A percentile compares a stretch with the other conserved stretches of the same genome.
These are phyloP conservation scores for Physcomitrium patens DNA, from an alignment of 225 moss, liverwort and hornwort species.

Conservation along the genomic window DNA sequence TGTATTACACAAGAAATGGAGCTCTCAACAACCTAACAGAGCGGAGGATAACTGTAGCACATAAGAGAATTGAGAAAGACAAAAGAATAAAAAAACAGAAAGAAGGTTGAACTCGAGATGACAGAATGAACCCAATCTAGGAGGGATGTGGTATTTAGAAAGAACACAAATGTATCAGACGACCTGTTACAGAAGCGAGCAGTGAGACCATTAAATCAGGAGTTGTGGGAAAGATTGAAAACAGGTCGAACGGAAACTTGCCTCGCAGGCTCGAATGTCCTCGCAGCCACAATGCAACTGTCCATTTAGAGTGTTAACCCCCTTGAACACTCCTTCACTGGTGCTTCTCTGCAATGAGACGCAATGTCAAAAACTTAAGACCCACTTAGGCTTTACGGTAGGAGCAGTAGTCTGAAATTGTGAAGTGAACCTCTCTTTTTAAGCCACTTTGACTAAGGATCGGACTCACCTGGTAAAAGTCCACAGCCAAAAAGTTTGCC, in stretches of 20 bases:
- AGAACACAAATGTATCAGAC: neutral
- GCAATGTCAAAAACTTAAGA: constrained; percentile 13
- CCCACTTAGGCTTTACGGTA: neutral
- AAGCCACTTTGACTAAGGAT: neutral
- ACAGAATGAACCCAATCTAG: too few species aligned
- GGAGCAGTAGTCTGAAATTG: neutral
- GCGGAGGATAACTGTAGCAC: constrained; percentile 2
- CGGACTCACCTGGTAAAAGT: constrained; percentile 74
- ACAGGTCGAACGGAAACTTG: constrained; percentile 7
- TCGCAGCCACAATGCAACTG: constrained; percentile 59
- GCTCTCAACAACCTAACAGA: constrained; percentile 19
- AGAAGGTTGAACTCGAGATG: too few species aligned
- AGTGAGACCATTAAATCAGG: neutral
- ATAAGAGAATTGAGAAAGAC: neutral
- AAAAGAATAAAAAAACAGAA: too few species aligned
- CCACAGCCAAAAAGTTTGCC: constrained; percentile 91
- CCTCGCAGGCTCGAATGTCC: constrained; percentile 58
- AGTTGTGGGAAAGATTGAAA: neutral
- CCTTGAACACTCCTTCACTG: constrained; percentile 52
- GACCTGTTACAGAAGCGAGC: too few species aligned
- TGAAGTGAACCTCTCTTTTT: neutral
- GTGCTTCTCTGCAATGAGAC: constrained; percentile 49
- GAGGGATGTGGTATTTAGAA: neutral
- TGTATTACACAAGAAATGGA: constrained; percentile 28
- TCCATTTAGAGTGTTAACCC: constrained; percentile 58